Evolutionary conservation across 805 yeast species (phyloP), one percentile per base, ranked within the genome.

Genomic region (Saccharomycopsis selenospora): DNA sequence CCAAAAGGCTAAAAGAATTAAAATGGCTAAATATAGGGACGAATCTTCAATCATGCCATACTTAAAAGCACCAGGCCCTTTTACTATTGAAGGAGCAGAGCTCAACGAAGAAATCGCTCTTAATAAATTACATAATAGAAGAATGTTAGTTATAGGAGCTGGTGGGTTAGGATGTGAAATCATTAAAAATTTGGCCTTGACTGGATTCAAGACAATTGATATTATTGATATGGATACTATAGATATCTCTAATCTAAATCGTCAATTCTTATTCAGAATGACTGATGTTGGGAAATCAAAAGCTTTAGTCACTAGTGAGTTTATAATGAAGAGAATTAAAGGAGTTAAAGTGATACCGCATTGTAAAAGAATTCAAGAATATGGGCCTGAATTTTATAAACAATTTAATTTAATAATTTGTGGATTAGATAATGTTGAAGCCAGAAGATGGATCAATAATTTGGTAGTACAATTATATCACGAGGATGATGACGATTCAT

Each of bases 81-180:
- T 55, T 29, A 45, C 53, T 20, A 36, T 45, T n/a, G 49, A 45
- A 10, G 51, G 30, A 2, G 51, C 24, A 28, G 56, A 42, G 11
- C 11, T 42, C 3, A 24, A 42, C 24, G 26, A 24, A 11, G 41
- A 48, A n/a, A 33, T 5, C n/a, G 18, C 30, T 27, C 28, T 28
- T 13, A 18, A 26, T 7, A 27, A 11, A 26, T 33, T 51, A 7
- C 30, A 36, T 4, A n/a, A 50, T 0, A 56, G 66, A n/a, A 61
- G 64, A 43, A 47, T 68, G 4, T 55, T 69, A 23, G 77, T 77
- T 5, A 73, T 84, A 41, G 95, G 95, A 1, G 91, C 91, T 1
- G 95, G 95, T 0, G 95, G 95, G 0, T 66, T 85, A 22, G 95
- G 95, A 2, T 85, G 95, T 64, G 93, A 85, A 62, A 80, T 85